Evolutionary conservation across 2,329 filamentous ascomycete species (phyloP), one percentile per base, ranked within the genome.

Genomic region (Lanzia echinophila): DNA sequence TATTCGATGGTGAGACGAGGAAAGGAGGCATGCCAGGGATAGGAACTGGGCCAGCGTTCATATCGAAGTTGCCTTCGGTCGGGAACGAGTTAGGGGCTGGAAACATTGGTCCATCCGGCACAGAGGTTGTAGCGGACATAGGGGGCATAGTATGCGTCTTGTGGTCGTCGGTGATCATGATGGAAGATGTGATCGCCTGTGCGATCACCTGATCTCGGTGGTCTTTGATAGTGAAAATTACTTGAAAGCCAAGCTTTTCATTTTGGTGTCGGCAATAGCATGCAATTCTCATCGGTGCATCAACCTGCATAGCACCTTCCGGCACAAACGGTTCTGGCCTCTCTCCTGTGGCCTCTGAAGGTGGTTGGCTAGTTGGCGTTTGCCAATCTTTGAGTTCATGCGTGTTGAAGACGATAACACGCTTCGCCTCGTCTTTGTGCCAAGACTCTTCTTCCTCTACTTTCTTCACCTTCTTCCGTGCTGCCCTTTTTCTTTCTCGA

Each of bases 161-260:
- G 74, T 97, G 92, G 66, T 99, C 92, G 68, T 99, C 92, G 1
- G 94, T 97, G 59, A 97, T 96, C 80, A 96, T 92, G 60, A 97
- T 95, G 0, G 90, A 88, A 53, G 86, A 84, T 19, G 89, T 90
- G 60, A 96, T 86, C 50, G 84, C 83, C 71, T 99, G 92, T 6
- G 90, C 88, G 42, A 97, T 74, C 32, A 96, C 74, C 43, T 83
- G 83, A 63, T 85, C 87, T 59, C 82, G 74, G 65, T 82, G 82
- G 70, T 96, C 89, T 67, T 91, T 95, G 65, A 99, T 78, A 1
- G 92, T 97, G 71, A 97, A 95, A 59, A 99, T 95, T 63, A 97
- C 90, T 59, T 80, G 77, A 71, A 96, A 99, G 1, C 92, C 92
- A 61, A 86, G 76, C 73, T 97, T 97, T 72, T 97, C 94, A 56